Percentiles rank a stretch among this genome's conserved stretches.
These are phyloP conservation scores for Apiospora marii DNA, from an alignment of 2,329 filamentous ascomycete genomes.

Conservation along the genomic window DNA sequence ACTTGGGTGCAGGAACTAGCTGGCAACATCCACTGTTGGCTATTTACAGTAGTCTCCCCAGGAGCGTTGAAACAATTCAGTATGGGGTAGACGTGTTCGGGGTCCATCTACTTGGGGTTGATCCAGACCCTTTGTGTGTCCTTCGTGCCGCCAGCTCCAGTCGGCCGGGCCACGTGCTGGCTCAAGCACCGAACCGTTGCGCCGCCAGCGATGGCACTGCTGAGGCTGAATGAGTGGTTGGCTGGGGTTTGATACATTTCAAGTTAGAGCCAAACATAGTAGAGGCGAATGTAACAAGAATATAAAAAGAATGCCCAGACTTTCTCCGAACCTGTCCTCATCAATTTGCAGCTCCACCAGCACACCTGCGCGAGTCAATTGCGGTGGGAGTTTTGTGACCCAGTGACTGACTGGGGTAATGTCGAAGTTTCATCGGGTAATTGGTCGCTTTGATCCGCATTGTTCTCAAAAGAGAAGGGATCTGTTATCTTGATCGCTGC, in stretches of 20 bases:
- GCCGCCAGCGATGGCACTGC: background rate
- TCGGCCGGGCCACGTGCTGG: conserved; percentile 1
- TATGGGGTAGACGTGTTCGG: background rate
- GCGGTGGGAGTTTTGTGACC: background rate
- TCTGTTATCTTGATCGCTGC: background rate
- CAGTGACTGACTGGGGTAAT: background rate
- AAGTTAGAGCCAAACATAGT: conserved; percentile 6
- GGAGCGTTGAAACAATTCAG: background rate
- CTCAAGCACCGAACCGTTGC: background rate
- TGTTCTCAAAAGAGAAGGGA: background rate
- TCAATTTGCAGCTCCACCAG: background rate
- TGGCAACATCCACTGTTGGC: background rate
- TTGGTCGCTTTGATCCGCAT: background rate
- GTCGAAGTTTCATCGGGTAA: background rate
- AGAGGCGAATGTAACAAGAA: background rate
- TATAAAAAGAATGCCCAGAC: background rate
- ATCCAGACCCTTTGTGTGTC: background rate
- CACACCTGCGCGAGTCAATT: background rate
- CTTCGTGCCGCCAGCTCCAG: background rate
- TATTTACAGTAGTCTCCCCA: background rate
- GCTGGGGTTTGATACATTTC: background rate
- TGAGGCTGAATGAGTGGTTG: background rate
- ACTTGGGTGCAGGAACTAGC: background rate
- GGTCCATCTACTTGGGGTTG: background rate
- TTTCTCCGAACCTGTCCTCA: background rate